These are phyloP conservation scores for Geotrichum ghanense DNA, from an alignment of 805 yeast species.

Conservation along the genomic window DNA sequence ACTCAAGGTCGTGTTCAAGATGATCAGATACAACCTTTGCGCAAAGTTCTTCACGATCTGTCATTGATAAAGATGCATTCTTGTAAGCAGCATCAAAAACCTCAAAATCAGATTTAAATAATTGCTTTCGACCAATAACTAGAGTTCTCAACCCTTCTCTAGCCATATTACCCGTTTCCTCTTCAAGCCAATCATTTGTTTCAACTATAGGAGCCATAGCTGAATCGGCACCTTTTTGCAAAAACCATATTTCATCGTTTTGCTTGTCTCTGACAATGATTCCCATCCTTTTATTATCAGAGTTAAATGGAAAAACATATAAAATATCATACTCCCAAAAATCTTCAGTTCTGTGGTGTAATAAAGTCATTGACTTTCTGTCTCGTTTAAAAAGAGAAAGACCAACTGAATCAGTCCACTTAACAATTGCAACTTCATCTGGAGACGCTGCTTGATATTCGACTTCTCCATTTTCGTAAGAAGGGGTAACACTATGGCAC, in stretches of 20 bases:
- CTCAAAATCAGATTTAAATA: constrained; percentile 42
- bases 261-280: constrained; percentile 56
- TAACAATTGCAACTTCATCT: constrained; percentile 94
- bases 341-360: constrained; percentile 45
- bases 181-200: constrained; percentile 91
- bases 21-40: constrained; percentile 53
- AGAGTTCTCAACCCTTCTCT: constrained; percentile 94
- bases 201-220: constrained; percentile 81
- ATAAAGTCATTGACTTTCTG: constrained; percentile 56
- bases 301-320: constrained; percentile 85
- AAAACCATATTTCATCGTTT: constrained; percentile 68
- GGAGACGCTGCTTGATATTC: constrained; percentile 98
- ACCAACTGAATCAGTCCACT: constrained; percentile 81
- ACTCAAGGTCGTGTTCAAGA: constrained; percentile 73
- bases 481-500: constrained; percentile 97
- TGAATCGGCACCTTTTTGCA: constrained; percentile 92
- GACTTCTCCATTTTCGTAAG: constrained; percentile 61
- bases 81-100: constrained; percentile 54
- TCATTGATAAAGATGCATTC: constrained; percentile 69
- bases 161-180: constrained; percentile 96
- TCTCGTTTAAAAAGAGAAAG: constrained; percentile 73
- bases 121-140: constrained; percentile 79
- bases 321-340: constrained; percentile 48
- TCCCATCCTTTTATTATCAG: constrained; percentile 96
- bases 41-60: constrained; percentile 66